Evolutionary conservation across 441 rosid species (phyloP).

Genomic region (Mallotus japonicus): DNA sequence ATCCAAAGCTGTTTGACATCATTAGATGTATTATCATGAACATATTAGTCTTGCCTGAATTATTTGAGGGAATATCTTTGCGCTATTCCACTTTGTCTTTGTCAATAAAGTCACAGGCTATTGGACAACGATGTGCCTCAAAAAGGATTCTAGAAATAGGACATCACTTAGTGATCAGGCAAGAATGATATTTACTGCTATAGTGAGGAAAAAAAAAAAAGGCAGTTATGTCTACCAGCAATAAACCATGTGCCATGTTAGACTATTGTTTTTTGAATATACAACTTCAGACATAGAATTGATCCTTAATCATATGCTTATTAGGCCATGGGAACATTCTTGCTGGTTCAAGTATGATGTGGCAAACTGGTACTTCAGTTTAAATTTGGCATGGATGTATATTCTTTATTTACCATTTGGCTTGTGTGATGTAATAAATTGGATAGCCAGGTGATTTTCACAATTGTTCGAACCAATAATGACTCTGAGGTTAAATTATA

Average conservation of each 20-base stretch:
- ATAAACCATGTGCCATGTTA: neutral
- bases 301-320: neutral
- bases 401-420: neutral
- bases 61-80: slow-evolving; percentile 46
- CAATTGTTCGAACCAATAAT: neutral
- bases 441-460: neutral
- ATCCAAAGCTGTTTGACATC: slow-evolving; percentile 13
- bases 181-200: slow-evolving; percentile 17
- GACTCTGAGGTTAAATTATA: neutral
- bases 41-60: slow-evolving; percentile 29
- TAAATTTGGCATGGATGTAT: neutral
- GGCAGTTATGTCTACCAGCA: slow-evolving; percentile 25
- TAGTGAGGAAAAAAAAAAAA: slow-evolving; percentile 17
- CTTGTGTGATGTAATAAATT: neutral
- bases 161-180: slow-evolving; percentile 25
- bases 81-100: slow-evolving; percentile 43
- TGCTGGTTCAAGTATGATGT: neutral
- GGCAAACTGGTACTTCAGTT: neutral
- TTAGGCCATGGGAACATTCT: neutral
- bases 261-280: neutral
- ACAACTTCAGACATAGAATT: neutral
- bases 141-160: slow-evolving; percentile 29
- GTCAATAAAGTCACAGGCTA: slow-evolving; percentile 40
- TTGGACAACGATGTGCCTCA: slow-evolving; percentile 31
- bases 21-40: slow-evolving; percentile 23